These are phyloP conservation scores for Candida sanyiensis DNA, from an alignment of 805 yeast genomes.

Conservation along the genomic window DNA sequence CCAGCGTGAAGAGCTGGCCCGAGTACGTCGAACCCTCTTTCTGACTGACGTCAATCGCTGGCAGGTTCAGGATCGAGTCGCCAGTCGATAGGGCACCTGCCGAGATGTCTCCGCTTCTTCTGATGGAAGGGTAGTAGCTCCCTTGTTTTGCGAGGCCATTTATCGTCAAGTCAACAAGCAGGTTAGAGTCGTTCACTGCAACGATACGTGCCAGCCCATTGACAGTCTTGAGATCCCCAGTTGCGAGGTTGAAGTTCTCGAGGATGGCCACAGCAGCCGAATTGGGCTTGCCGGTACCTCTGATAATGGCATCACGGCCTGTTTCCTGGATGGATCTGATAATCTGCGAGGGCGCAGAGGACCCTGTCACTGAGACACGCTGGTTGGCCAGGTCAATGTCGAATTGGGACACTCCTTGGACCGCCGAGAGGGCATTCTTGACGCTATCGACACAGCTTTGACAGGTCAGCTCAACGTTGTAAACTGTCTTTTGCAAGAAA, in stretches of 20 bases:
- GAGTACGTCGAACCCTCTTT: constrained; percentile 26
- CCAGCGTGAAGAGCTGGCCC: constrained; percentile 42
- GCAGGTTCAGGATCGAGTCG: constrained; percentile 31
- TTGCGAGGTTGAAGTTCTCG: constrained; percentile 53
- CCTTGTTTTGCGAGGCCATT: constrained; percentile 58
- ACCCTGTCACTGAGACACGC: constrained; percentile 62
- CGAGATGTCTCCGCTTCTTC: constrained; percentile 71
- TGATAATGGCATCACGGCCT: constrained; percentile 85
- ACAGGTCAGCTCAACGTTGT: constrained; percentile 84
- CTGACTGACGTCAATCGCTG: constrained; percentile 27
- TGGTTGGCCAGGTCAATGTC: constrained; percentile 55
- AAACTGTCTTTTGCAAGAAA: constrained; percentile 41
- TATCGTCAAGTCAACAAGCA: constrained; percentile 73
- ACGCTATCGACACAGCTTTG: constrained; percentile 33
- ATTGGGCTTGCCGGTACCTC: constrained; percentile 86
- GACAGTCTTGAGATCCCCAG: constrained; percentile 45
- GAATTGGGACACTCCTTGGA: constrained; percentile 46
- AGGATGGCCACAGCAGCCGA: constrained; percentile 88
- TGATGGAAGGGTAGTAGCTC: constrained; percentile 61
- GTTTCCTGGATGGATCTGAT: constrained; percentile 61
- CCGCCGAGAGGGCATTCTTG: constrained; percentile 39
- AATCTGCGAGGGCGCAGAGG: constrained; percentile 69
- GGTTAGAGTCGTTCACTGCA: constrained; percentile 44
- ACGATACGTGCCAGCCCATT: constrained; percentile 87
- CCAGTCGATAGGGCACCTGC: constrained; percentile 70